phyloP scores from a whole-genome alignment of 2,329 filamentous ascomycete genomes.

The Diaporthe eres region DNA sequence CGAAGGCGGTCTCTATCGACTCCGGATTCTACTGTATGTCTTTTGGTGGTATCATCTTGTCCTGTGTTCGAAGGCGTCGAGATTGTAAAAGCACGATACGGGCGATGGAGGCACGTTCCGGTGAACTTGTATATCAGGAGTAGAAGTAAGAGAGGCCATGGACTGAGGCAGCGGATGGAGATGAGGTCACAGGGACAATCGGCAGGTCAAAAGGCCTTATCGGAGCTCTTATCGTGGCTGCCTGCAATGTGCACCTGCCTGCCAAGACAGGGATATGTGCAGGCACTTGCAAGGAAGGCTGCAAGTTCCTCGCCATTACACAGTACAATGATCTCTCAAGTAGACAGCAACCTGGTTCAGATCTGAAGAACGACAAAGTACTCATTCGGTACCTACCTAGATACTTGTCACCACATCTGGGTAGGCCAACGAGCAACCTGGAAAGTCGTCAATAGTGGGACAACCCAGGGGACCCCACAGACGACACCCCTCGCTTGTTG shows the following conservation, averaged over 20 bases:
- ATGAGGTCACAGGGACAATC: conserved; percentile 37
- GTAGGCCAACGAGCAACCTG: neutral
- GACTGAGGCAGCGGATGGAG: neutral
- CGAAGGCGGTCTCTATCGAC: conserved; percentile 1
- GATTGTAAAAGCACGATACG: no score
- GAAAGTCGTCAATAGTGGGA: neutral
- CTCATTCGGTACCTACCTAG: neutral
- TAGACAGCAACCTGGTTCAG: neutral
- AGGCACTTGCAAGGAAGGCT: neutral
- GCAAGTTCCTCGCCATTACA: neutral
- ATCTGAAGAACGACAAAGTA: neutral
- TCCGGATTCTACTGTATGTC: neutral
- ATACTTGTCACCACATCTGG: neutral
- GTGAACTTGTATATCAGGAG: neutral
- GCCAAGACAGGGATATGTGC: neutral
- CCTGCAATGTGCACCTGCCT: neutral
- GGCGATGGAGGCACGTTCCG: neutral
- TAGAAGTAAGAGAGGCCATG: neutral
- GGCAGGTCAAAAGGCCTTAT: conserved; percentile 17
- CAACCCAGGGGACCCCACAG: neutral
- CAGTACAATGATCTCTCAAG: neutral
- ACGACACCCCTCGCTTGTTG: conserved; percentile 1
- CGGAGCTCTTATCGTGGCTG: conserved; percentile 30
- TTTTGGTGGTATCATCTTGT: conserved; percentile 9
- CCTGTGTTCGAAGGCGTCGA: neutral